Percentiles rank a stretch among this genome's conserved stretches.
phyloP scores from a whole-genome alignment of 1,284 basidiomycete genomes.

The Cutaneotrichosporon spelunceum region DNA sequence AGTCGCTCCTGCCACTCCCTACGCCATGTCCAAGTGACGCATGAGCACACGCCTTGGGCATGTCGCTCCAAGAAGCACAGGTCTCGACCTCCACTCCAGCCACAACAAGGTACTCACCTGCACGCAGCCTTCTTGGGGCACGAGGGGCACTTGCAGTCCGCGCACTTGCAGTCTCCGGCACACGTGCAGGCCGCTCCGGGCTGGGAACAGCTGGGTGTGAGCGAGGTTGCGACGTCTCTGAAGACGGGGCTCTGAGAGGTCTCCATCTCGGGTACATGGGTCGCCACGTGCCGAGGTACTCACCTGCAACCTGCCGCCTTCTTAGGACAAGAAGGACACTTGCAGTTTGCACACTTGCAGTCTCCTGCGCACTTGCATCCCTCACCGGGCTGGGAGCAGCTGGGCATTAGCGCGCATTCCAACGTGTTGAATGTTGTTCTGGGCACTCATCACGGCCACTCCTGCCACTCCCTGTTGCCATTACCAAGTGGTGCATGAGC shows the following conservation, averaged over 20 bases:
- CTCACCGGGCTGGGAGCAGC: not conserved
- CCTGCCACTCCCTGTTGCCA: too few species aligned
- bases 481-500: too few species aligned
- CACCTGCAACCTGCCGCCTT: not conserved
- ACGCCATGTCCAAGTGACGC: too few species aligned
- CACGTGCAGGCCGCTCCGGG: not conserved
- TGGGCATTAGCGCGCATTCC: not conserved
- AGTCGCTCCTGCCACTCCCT: too few species aligned
- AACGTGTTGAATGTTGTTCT: too few species aligned
- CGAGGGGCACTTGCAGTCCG: not conserved
- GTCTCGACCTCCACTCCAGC: not conserved
- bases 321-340: not conserved
- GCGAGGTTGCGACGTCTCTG: too few species aligned
- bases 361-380: not conserved
- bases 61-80: too few species aligned
- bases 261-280: too few species aligned
- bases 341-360: conserved; percentile 2
- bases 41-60: too few species aligned
- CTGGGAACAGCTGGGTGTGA: not conserved
- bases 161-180: not conserved
- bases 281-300: not conserved
- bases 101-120: not conserved
- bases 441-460: too few species aligned
- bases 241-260: too few species aligned
- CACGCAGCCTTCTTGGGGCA: not conserved